These are phyloP conservation scores for Plenodomus biglobosus DNA, from an alignment of 2,329 filamentous ascomycete genomes.

Conservation along the genomic window DNA sequence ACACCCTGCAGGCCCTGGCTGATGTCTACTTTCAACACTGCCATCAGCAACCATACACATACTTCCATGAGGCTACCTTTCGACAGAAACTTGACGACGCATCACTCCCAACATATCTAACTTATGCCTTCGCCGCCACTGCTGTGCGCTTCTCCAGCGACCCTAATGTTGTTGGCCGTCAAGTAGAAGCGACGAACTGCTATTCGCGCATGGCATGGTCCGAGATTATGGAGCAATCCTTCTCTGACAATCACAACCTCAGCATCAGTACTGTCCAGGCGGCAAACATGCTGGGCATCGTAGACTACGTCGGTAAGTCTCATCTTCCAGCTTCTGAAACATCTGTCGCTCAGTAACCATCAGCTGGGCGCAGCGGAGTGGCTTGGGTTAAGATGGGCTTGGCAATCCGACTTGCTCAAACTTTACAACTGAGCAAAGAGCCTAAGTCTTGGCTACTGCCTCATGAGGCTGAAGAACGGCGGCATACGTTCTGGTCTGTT, in stretches of 20 bases:
- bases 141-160: constrained; percentile 37
- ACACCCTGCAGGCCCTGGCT: constrained; percentile 1
- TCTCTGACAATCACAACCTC: constrained; percentile 33
- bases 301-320: constrained; percentile 43
- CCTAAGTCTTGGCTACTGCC: constrained; percentile 8
- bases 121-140: constrained; percentile 39
- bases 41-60: constrained; percentile 46
- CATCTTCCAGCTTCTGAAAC: neutral
- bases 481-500: constrained; percentile 45
- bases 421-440: constrained; percentile 40
- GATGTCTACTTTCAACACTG: constrained; percentile 40
- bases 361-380: constrained; percentile 33
- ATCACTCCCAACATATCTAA: constrained; percentile 31
- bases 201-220: constrained; percentile 42
- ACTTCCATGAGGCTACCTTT: constrained; percentile 43
- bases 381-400: constrained; percentile 46
- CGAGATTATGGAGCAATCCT: constrained; percentile 38
- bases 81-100: constrained; percentile 27
- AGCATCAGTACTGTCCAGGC: constrained; percentile 44
- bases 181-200: constrained; percentile 21
- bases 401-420: constrained; percentile 40
- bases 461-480: constrained; percentile 38
- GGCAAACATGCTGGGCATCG: constrained; percentile 41
- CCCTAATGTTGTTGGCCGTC: constrained; percentile 28
- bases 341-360: neutral